Base-by-base conservation (phyloP, 768 basidiomycete genomes). In the Sporobolomyces phaffii region DNA sequence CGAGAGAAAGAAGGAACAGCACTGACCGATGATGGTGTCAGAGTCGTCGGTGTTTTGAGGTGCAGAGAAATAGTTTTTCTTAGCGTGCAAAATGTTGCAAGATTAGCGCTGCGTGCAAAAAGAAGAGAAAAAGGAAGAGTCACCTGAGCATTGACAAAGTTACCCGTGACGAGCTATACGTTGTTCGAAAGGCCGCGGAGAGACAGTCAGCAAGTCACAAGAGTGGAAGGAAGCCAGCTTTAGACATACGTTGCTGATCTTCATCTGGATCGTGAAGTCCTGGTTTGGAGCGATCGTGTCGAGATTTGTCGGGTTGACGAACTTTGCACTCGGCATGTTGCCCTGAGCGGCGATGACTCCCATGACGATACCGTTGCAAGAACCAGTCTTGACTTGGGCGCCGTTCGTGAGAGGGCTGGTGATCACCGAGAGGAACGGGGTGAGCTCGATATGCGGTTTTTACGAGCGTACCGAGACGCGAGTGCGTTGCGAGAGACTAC, bases 361-460 rank as follows among this genome's bases (percentile, higher is more conserved):
- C 77, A 85, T 84, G 9, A 83, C 82, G 10, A 81, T 80, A 28
- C 83, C 81, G 76, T 86, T 86, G 77, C 85, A 83, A 50, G 84
- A 85, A 38, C 82, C 83, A 38, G 78, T 78, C n/a, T 76, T 73
- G 69, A 83, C 79, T 44, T 74, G 74, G 33, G 65, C 62, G 36
- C 84, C 85, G 75, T 85, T 83, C 47, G 84, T 85, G 73, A 85
- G 78, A 18, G 82, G 81, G 5, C 54, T 56, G 13, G 11, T 7
- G n/a, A 43, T 36, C 38, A 29, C 26, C 2, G 26, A 3, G 38
- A 20, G 28, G n/a, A n/a, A n/a, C n/a, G n/a, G n/a, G n/a, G n/a
- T n/a, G n/a, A n/a, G n/a, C n/a, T n/a, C n/a, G n/a, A n/a, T n/a
- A n/a, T n/a, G n/a, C n/a, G n/a, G n/a, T n/a, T n/a, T n/a, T n/a